Percentiles rank a stretch among this genome's conserved stretches.
These are phyloP conservation scores for Ambrosia trifida DNA, from an alignment of 129 eudicot species.

Conservation along the genomic window DNA sequence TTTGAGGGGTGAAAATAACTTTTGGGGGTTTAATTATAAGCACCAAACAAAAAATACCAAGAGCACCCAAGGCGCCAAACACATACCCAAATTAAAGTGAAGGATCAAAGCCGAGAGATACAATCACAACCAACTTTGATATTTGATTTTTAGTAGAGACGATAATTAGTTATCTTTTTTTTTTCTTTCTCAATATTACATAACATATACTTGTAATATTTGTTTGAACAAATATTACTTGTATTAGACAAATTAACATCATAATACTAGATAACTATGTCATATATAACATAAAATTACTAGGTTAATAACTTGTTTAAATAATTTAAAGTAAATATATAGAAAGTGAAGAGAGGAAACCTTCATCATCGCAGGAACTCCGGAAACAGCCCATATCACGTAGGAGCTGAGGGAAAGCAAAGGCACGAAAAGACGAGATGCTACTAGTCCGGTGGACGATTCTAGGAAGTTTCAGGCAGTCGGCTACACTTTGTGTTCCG, in stretches of 20 bases:
- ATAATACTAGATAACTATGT: background rate
- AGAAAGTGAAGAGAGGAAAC: background rate
- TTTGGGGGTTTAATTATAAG: no score
- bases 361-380: background rate
- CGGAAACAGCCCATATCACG: slow-evolving; percentile 25
- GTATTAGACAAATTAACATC: background rate
- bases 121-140: no score
- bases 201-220: background rate
- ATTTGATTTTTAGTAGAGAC: no score
- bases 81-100: no score
- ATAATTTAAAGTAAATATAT: background rate
- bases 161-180: no score
- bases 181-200: no score
- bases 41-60: no score
- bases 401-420: slow-evolving; percentile 6
- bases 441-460: slow-evolving; percentile 34
- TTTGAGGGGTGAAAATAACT: no score
- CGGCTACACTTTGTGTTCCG: slow-evolving; percentile 39
- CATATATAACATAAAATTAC: background rate
- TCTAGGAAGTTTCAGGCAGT: slow-evolving; percentile 38
- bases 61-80: no score
- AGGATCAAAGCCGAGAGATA: no score
- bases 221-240: background rate
- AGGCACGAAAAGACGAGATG: slow-evolving; percentile 31
- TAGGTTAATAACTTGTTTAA: no score